A percentile compares a stretch with the other conserved stretches of the same genome.
Evolutionary conservation across 768 basidiomycete genomes (phyloP).

Genomic region (Rhodocollybia butyracea): DNA sequence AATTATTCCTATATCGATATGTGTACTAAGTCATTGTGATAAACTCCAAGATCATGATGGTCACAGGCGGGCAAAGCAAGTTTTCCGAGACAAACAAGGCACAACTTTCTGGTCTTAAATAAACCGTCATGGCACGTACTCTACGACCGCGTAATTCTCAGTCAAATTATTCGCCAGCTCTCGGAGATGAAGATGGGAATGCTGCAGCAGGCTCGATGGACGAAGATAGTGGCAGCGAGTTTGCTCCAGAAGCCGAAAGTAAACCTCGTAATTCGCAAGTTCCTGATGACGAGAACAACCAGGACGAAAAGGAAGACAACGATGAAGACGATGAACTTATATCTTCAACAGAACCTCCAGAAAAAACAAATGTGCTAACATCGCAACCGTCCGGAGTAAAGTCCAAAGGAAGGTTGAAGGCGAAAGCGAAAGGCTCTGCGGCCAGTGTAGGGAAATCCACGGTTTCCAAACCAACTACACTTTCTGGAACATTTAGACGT

Average conservation of each 20-base stretch:
- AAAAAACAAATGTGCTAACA: conserved; percentile 3
- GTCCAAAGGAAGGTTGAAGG: conserved; percentile 26
- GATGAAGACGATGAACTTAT: conserved; percentile 14
- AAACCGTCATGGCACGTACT: conserved; percentile 31
- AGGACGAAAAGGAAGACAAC: conserved; percentile 20
- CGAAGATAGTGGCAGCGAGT: conserved; percentile 49
- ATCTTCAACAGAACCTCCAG: conserved; percentile 10
- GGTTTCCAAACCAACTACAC: conserved; percentile 22
- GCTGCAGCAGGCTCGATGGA: conserved; percentile 33
- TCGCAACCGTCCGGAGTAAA: conserved; percentile 15
- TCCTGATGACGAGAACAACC: too few relatives aligned
- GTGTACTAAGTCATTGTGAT: too few relatives aligned
- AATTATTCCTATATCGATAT: neutral
- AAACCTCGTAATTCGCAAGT: neutral
- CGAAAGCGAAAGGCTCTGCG: conserved; percentile 16
- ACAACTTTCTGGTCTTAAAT: neutral
- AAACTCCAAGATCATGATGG: too few relatives aligned
- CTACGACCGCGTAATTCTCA: conserved; percentile 53
- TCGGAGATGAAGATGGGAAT: conserved; percentile 25
- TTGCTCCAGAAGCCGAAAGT: conserved; percentile 41
- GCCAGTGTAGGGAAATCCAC: conserved; percentile 10
- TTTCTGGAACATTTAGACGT: conserved; percentile 36
- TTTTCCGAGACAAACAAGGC: too few relatives aligned
- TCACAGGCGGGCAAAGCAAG: too few relatives aligned
- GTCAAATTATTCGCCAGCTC: conserved; percentile 44